Evolutionary conservation across 2,329 filamentous ascomycete species (phyloP).

Genomic region (Ploettnerulaceae sp.): DNA sequence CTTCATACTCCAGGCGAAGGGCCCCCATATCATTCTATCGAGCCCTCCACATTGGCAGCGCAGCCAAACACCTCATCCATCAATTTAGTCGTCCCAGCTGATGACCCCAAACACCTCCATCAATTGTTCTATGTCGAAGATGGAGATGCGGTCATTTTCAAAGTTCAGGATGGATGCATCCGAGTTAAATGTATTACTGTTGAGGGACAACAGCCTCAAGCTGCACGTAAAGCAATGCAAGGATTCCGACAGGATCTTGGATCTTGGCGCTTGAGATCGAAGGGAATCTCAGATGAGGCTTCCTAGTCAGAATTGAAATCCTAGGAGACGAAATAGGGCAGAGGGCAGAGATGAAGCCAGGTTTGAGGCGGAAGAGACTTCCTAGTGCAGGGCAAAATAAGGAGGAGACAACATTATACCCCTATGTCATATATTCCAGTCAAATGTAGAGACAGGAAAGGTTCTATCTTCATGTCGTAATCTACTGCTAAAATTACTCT

Average conservation of each 20-base stretch:
- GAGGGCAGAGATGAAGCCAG: too few relatives aligned
- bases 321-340: too few relatives aligned
- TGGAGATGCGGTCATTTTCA: conserved; percentile 17
- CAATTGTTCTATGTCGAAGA: conserved; percentile 16
- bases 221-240: conserved; percentile 13
- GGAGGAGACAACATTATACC: too few relatives aligned
- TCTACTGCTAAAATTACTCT: too few relatives aligned
- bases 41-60: neutral
- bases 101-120: neutral
- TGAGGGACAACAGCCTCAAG: conserved; percentile 14
- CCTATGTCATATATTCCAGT: too few relatives aligned
- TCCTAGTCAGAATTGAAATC: too few relatives aligned
- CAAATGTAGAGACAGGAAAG: too few relatives aligned
- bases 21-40: neutral
- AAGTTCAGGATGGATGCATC: conserved; percentile 2
- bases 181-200: conserved; percentile 18
- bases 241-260: conserved; percentile 3
- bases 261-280: neutral
- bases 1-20: neutral
- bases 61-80: neutral
- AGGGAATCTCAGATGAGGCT: too few relatives aligned
- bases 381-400: too few relatives aligned
- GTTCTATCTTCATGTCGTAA: too few relatives aligned
- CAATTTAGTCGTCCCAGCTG: neutral
- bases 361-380: too few relatives aligned